Percentiles rank a stretch among this genome's conserved stretches.
These are phyloP conservation scores for Aspergillus versicolor DNA, from an alignment of 2,329 filamentous ascomycete genomes.

Conservation along the genomic window DNA sequence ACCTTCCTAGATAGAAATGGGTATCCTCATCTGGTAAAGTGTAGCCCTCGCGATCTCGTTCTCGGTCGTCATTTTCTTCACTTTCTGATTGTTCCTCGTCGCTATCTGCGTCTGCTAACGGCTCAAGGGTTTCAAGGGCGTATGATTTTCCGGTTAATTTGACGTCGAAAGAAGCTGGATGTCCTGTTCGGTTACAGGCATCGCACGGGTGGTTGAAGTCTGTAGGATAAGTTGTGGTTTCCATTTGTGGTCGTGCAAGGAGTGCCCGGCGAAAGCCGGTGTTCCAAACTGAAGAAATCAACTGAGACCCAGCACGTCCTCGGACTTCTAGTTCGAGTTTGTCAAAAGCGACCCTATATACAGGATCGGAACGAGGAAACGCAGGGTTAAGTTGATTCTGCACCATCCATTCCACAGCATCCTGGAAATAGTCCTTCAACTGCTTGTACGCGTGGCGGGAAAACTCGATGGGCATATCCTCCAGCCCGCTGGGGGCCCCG, in stretches of 20 bases:
- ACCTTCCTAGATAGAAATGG: conserved; percentile 56
- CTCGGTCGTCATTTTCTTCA: conserved; percentile 33
- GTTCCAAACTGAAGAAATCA: conserved; percentile 70
- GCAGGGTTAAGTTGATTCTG: conserved; percentile 74
- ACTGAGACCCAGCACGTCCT: conserved; percentile 68
- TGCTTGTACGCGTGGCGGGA: conserved; percentile 66
- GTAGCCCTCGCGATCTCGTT: conserved; percentile 47
- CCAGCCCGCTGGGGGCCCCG: conserved; percentile 52
- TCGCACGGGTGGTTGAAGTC: conserved; percentile 57
- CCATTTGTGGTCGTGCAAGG: conserved; percentile 63
- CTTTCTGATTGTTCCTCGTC: conserved; percentile 37
- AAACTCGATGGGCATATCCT: conserved; percentile 67
- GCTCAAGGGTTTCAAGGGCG: conserved; percentile 63
- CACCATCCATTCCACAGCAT: conserved; percentile 77
- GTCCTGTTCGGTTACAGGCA: conserved; percentile 68
- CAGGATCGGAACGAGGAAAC: conserved; percentile 61
- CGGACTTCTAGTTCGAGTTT: conserved; percentile 71
- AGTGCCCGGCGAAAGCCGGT: conserved; percentile 65
- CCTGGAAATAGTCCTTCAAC: conserved; percentile 69
- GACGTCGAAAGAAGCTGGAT: conserved; percentile 66
- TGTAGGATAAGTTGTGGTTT: conserved; percentile 47
- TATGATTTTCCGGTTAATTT: conserved; percentile 67
- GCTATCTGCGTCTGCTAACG: conserved; percentile 53
- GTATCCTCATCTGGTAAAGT: conserved; percentile 44
- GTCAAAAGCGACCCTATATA: conserved; percentile 68